Evolutionary conservation across 108 stramenopile genomes (phyloP).

Genomic region (Nannochloropsis granulata): DNA sequence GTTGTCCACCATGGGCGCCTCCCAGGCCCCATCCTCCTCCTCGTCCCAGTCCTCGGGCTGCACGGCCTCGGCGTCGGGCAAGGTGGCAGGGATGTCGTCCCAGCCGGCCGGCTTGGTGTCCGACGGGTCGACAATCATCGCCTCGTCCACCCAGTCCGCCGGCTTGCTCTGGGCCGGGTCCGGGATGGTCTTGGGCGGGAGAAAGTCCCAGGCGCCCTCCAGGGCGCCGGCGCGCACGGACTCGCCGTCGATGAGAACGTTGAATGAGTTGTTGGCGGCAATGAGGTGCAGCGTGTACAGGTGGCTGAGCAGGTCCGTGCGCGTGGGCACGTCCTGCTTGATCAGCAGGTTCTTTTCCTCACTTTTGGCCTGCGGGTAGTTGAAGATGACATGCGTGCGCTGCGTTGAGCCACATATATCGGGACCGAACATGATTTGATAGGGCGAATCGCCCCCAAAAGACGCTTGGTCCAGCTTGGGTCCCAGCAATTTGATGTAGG

Average conservation of each 20-base stretch:
- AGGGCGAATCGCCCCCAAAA: conserved; percentile 96
- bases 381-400: conserved; percentile 91
- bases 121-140: conserved; percentile 76
- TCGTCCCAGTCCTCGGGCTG: conserved; percentile 43
- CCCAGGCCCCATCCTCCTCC: conserved; percentile 42
- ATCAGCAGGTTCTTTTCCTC: conserved; percentile 75
- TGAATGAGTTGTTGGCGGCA: conserved; percentile 90
- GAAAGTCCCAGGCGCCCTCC: conserved; percentile 90
- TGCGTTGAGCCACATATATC: conserved; percentile 92
- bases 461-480: conserved; percentile 34
- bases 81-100: conserved; percentile 34
- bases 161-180: conserved; percentile 67
- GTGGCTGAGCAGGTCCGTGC: conserved; percentile 77
- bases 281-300: conserved; percentile 86
- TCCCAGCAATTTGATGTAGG: conserved; percentile 79
- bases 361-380: conserved; percentile 56
- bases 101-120: conserved; percentile 91
- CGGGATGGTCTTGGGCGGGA: conserved; percentile 72
- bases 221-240: conserved; percentile 70
- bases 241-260: conserved; percentile 91
- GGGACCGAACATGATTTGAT: conserved; percentile 97
- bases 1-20: conserved; percentile 51
- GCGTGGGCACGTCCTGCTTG: conserved; percentile 71
- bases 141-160: conserved; percentile 58
- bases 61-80: conserved; percentile 36